Percentiles rank a stretch among this genome's conserved stretches.
Conservation (phyloP, 352 stramenopile species). For the Pythium sp. region DNA sequence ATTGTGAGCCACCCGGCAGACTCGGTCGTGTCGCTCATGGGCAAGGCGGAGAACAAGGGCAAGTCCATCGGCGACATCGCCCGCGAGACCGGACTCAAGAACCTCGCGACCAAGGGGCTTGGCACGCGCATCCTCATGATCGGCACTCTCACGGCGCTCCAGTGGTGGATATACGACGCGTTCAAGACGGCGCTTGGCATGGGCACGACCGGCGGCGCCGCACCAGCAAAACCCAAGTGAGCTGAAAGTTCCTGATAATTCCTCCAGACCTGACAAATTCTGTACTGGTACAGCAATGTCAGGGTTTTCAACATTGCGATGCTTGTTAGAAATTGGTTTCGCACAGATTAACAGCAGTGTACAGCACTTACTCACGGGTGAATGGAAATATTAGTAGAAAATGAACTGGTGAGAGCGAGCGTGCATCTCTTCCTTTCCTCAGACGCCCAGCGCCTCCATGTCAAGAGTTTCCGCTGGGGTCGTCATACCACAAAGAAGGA, state of each 20-base stretch:
- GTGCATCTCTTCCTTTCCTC: constrained; percentile 21
- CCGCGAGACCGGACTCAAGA: constrained; percentile 68
- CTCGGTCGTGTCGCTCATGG: constrained; percentile 98
- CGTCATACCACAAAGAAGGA: constrained; percentile 31
- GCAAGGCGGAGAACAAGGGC: constrained; percentile 90
- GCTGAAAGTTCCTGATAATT: no score
- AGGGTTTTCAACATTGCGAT: no score
- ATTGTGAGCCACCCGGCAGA: constrained; percentile 99
- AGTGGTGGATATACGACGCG: constrained; percentile 97
- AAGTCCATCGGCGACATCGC: constrained; percentile 90
- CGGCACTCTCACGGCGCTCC: constrained; percentile 93
- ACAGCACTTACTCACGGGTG: background rate
- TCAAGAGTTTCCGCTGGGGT: constrained; percentile 32
- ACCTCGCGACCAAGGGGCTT: constrained; percentile 87
- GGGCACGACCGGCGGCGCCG: constrained; percentile 83
- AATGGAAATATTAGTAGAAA: background rate
- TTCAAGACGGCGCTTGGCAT: constrained; percentile 93
- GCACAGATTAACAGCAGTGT: background rate
- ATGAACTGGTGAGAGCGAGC: background rate
- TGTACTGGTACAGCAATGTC: no score
- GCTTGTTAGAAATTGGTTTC: no score
- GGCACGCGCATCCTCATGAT: constrained; percentile 95
- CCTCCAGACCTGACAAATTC: no score
- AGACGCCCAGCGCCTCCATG: constrained; percentile 24
- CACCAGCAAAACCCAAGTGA: constrained; percentile 36